A percentile compares a stretch with the other conserved stretches of the same genome.
These are phyloP conservation scores for Paecilomyces dactylethromorphus DNA, from an alignment of 2,329 filamentous ascomycete genomes.

Conservation along the genomic window DNA sequence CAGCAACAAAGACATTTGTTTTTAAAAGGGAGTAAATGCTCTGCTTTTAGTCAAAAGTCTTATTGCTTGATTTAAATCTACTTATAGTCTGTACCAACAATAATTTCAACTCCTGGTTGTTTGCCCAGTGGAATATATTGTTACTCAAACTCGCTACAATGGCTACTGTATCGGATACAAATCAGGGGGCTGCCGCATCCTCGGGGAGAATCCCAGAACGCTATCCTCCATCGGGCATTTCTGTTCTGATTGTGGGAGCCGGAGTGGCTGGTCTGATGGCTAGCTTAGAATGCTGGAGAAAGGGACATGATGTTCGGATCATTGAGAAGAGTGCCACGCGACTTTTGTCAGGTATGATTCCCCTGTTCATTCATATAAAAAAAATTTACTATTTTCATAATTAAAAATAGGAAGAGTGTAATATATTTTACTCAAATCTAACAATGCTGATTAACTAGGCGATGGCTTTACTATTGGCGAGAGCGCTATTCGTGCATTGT, in stretches of 20 bases:
- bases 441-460: conserved; percentile 7
- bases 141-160: not conserved
- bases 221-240: conserved; percentile 10
- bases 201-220: not conserved
- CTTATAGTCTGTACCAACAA: too few species aligned
- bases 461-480: conserved; percentile 14
- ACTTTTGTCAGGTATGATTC: not conserved
- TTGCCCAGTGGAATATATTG: not conserved
- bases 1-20: not conserved
- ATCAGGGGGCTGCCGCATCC: not conserved
- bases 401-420: not conserved
- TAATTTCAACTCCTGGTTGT: not conserved
- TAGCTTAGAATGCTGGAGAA: conserved; percentile 20
- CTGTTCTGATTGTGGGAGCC: conserved; percentile 18
- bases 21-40: not conserved
- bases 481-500: conserved; percentile 8
- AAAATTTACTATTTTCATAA: not conserved
- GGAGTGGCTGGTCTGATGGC: conserved; percentile 20
- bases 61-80: not conserved
- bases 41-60: not conserved
- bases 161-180: not conserved
- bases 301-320: conserved; percentile 20
- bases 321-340: conserved; percentile 9
- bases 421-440: not conserved
- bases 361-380: not conserved